phyloP scores from a whole-genome alignment of 2,329 filamentous ascomycete genomes.

The Colletotrichum incanum region DNA sequence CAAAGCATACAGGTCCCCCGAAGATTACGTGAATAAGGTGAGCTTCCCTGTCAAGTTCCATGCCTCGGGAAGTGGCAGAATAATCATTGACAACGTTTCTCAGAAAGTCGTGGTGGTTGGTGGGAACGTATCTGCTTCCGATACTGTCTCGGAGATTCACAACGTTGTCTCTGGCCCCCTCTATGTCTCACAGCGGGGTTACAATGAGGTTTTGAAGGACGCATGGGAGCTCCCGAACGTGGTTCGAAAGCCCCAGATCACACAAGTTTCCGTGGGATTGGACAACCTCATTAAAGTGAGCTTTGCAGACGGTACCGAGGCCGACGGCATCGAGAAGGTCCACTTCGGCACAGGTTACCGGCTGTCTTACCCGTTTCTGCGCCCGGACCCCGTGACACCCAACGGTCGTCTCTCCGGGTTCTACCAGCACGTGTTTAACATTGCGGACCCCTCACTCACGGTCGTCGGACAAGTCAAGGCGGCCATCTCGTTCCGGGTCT shows the following conservation, averaged over 20 bases:
- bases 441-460: slow-evolving; percentile 53
- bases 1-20: slow-evolving; percentile 55
- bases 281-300: slow-evolving; percentile 52
- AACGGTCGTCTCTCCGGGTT: slow-evolving; percentile 50
- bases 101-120: slow-evolving; percentile 71
- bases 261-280: slow-evolving; percentile 54
- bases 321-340: slow-evolving; percentile 68
- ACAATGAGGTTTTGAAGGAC: slow-evolving; percentile 64
- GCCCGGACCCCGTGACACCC: slow-evolving; percentile 48
- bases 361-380: slow-evolving; percentile 69
- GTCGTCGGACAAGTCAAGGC: slow-evolving; percentile 54
- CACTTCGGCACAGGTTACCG: slow-evolving; percentile 74
- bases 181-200: slow-evolving; percentile 63
- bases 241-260: slow-evolving; percentile 59
- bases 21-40: slow-evolving; percentile 45
- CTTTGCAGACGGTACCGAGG: slow-evolving; percentile 66
- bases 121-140: slow-evolving; percentile 70
- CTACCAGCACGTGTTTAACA: slow-evolving; percentile 55
- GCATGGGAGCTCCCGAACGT: slow-evolving; percentile 69
- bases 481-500: slow-evolving; percentile 56
- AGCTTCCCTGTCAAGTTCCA: background rate
- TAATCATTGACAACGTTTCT: background rate
- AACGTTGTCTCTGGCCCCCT: slow-evolving; percentile 62
- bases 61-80: slow-evolving; percentile 38
- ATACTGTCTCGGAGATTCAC: slow-evolving; percentile 68